Base-by-base conservation (phyloP, 768 basidiomycete genomes). In the Glaciozyma martinii region DNA sequence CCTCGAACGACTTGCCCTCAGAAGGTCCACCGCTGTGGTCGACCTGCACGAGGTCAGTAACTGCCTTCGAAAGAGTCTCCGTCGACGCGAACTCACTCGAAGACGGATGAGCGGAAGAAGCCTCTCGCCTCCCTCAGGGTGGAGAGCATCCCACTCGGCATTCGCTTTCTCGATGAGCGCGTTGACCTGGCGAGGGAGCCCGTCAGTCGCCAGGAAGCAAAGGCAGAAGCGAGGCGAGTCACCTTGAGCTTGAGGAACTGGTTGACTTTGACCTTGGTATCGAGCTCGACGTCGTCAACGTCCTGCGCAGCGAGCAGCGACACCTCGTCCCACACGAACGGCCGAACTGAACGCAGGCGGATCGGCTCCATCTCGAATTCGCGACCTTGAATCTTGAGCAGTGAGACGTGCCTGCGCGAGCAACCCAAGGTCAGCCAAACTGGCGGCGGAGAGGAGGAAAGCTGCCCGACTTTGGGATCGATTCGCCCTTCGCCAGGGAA, bases 401-500 rank as follows among this genome's bases (percentile, higher is more conserved):
- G 80, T 1, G 90, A 94, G 59, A 93, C 93, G 68, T 98, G 89
- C 77, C 93, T 98, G 72, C 3, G 46, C 56, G 46, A n/a, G 4
- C 59, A 18, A 16, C 3, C 43, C 16, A 15, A 40, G 10, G 18
- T 19, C 25, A 25, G 63, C 8, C 2, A 3, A 25, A 27, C 50
- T 4, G 33, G 55, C 6, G 29, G 25, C 32, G 5, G 37, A 19
- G n/a, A 10, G 49, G 25, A n/a, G 13, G 12, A 44, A 16, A 3
- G 23, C 3, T 1, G 40, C 70, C 82, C 54, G 63, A 95, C 92
- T 99, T 99, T 74, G 89, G 85, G 19, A 90, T 78, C 0, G 93
- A 80, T 76, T 99, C 95, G 3, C 95, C 95, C 60, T 93, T 89
- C 1, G 92, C 88, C 27, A 99, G 80, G 40, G 89, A 90, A 1